Evolutionary conservation across 2,329 filamentous ascomycete species (phyloP).

Genomic region (Fusarium pilosicola): DNA sequence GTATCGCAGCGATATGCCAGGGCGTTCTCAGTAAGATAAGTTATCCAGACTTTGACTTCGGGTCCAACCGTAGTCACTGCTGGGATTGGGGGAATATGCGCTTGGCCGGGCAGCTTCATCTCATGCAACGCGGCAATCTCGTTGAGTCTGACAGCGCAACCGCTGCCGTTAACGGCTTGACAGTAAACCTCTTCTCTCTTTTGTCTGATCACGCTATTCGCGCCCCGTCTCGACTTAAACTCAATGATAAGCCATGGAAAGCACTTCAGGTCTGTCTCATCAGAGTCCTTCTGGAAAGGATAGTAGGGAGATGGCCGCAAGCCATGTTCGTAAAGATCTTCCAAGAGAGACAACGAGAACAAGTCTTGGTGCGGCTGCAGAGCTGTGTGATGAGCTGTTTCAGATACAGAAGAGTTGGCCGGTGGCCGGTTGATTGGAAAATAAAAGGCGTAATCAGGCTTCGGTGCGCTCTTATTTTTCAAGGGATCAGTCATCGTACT

Average conservation of each 20-base stretch:
- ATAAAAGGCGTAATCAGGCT: not conserved
- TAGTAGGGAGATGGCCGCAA: not conserved
- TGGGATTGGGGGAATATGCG: slow-evolving; percentile 29
- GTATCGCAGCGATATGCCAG: not conserved
- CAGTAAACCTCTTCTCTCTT: not conserved
- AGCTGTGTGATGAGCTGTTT: no score
- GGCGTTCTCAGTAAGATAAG: not conserved
- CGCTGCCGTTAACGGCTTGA: slow-evolving; percentile 28
- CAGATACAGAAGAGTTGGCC: no score
- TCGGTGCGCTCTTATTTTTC: not conserved
- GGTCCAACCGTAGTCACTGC: slow-evolving; percentile 32
- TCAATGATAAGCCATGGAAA: not conserved
- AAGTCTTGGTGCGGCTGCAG: not conserved
- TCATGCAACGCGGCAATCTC: not conserved
- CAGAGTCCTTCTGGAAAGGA: not conserved
- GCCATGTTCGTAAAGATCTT: not conserved
- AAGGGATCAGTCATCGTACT: not conserved
- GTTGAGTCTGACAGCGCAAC: slow-evolving; percentile 25
- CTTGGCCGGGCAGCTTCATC: not conserved
- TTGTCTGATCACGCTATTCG: not conserved
- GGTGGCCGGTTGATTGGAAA: not conserved
- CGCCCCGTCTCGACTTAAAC: not conserved
- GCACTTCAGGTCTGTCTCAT: not conserved
- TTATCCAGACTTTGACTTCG: slow-evolving; percentile 32
- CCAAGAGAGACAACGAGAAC: not conserved